These are phyloP conservation scores for Ogataea ramenticola DNA, from an alignment of 805 yeast genomes.

Conservation along the genomic window DNA sequence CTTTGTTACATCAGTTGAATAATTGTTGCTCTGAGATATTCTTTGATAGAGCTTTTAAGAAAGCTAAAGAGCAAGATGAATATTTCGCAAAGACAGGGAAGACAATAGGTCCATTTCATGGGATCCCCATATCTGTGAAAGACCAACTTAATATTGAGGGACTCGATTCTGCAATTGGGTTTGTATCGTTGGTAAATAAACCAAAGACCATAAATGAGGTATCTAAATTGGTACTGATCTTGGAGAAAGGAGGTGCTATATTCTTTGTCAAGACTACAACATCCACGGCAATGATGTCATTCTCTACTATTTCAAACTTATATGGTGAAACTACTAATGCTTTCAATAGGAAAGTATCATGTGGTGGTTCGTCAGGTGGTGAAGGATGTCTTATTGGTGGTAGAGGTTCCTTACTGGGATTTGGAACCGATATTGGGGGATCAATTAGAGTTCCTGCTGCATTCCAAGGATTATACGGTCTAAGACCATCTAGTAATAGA, in stretches of 20 bases:
- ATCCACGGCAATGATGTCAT: slow-evolving; percentile 37
- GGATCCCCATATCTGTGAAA: slow-evolving; percentile 38
- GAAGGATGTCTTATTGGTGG: slow-evolving; percentile 31
- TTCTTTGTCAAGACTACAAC: slow-evolving; percentile 37
- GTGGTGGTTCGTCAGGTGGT: slow-evolving; percentile 43
- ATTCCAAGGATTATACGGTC: slow-evolving; percentile 27
- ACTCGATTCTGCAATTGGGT: slow-evolving; percentile 32
- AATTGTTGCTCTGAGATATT: slow-evolving; percentile 35
- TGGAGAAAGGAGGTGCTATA: slow-evolving; percentile 33
- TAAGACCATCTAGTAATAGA: slow-evolving; percentile 28
- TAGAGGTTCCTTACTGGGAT: slow-evolving; percentile 26
- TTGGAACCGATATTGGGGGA: slow-evolving; percentile 36
- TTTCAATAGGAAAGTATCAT: slow-evolving; percentile 28
- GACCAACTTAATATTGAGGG: slow-evolving; percentile 36
- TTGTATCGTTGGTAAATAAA: slow-evolving; percentile 27
- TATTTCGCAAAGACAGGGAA: slow-evolving; percentile 26
- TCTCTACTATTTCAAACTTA: slow-evolving; percentile 32
- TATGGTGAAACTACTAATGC: slow-evolving; percentile 30
- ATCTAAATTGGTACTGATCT: slow-evolving; percentile 23
- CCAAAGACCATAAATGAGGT: slow-evolving; percentile 23
- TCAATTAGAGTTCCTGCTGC: slow-evolving; percentile 28
- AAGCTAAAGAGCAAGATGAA: slow-evolving; percentile 33
- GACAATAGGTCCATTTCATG: slow-evolving; percentile 36
- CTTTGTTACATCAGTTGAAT: slow-evolving; percentile 35
- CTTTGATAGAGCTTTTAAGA: slow-evolving; percentile 30